Base-by-base conservation (phyloP, 257 asterid genomes). In the Asclepias syriaca region DNA sequence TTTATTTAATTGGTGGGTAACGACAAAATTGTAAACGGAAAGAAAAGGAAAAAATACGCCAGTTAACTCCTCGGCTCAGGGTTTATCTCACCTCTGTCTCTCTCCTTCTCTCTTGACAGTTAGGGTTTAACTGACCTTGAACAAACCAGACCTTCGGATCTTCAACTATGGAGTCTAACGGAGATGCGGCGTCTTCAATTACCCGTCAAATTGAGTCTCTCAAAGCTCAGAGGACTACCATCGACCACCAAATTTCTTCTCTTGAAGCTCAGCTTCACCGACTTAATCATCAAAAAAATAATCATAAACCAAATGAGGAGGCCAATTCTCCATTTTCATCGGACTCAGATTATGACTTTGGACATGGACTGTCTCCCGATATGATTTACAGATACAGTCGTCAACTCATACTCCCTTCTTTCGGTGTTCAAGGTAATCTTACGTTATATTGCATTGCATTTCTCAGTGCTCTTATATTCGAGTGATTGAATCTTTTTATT, bases 311-410 rank as follows among this genome's bases (percentile, higher is more conserved):
- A 71, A 55, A 67, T 22, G 66, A 66, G 59, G 75, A 66, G 69
- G 48, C 66, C 66, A 56, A 34, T 77, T 74, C 82, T 43, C 19
- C 49, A 0, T 53, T 55, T 32, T 8, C 60, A 15, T 72, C 78
- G 40, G 32, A 57, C 71, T 59, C 77, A 29, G 43, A 66, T 21
- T 57, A 34, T 43, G 69, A 71, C 58, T 66, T 45, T 66, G 77
- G 71, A 18, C 72, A 78, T 76, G 83, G 79, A 19, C 71, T 95
- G 61, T 81, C 98, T 64, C 84, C 92, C 21, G 92, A 88, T 73
- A 84, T 85, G 88, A 88, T 95, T 68, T 85, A 91, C 59, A 83
- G 99, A 72, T 95, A 95, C 80, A 90, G 99, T 80, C 98, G 99
- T 27, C 99, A 95, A 29, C 85, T 95, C 67, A 74, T 95, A 78